These are phyloP conservation scores for Rickenella mellea DNA, from an alignment of 768 basidiomycete genomes.

Conservation along the genomic window DNA sequence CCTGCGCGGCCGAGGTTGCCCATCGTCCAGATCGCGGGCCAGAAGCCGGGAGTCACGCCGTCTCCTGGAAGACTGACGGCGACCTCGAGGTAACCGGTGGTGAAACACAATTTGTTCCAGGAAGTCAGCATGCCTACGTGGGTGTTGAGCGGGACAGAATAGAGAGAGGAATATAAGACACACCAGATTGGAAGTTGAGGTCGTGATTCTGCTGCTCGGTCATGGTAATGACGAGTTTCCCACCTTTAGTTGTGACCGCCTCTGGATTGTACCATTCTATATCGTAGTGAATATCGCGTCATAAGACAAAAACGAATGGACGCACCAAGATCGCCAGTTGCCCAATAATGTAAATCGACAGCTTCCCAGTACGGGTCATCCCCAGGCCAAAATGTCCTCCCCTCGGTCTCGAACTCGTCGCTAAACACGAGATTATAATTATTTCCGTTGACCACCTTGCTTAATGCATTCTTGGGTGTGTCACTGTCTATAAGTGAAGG, in stretches of 20 bases:
- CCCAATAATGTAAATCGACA: slow-evolving; percentile 33
- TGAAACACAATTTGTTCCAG: slow-evolving; percentile 37
- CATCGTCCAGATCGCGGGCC: slow-evolving; percentile 35
- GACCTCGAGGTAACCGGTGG: slow-evolving; percentile 27
- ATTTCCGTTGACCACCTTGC: neutral
- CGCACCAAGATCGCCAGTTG: slow-evolving; percentile 1
- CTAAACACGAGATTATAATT: slow-evolving; percentile 21
- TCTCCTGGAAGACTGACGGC: slow-evolving; percentile 13
- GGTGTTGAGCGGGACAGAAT: neutral
- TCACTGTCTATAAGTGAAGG: slow-evolving; percentile 19
- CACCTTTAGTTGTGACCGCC: slow-evolving; percentile 39
- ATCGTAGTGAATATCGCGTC: slow-evolving; percentile 11
- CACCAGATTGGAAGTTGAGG: slow-evolving; percentile 33
- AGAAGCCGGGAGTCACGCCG: slow-evolving; percentile 15
- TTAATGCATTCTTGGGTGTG: neutral
- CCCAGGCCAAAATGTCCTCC: slow-evolving; percentile 30
- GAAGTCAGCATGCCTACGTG: slow-evolving; percentile 16
- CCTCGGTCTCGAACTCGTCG: slow-evolving; percentile 32
- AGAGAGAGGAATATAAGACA: neutral
- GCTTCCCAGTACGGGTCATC: slow-evolving; percentile 50
- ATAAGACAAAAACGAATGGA: neutral
- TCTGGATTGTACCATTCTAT: slow-evolving; percentile 52
- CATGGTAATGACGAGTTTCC: slow-evolving; percentile 43
- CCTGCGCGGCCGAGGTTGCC: slow-evolving; percentile 31
- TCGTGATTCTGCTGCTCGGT: slow-evolving; percentile 33